Evolutionary conservation across 495 filamentous ascomycete genomes (phyloP), one percentile per base, ranked within the genome.

Genomic region (Penicillium canariense): DNA sequence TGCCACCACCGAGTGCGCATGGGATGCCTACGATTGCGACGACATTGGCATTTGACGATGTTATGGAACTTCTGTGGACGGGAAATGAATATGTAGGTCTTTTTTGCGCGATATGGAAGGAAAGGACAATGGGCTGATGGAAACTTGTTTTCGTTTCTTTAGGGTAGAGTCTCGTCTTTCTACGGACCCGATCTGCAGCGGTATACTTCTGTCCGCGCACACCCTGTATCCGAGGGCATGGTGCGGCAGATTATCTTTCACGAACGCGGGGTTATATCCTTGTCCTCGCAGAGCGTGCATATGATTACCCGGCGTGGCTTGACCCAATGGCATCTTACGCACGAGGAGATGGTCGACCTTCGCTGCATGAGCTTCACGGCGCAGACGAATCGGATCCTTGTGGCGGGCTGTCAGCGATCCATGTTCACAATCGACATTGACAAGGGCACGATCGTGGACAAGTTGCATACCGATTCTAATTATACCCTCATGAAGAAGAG

Each of bases 341-440:
- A 77, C 57, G 81, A 85, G 10, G 84, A 86, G 45, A 95, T 97
- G 84, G 78, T 79, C 46, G 87, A 96, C 56, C 76, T 97, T 43
- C 82, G 82, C 36, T 96, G 94, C 69, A 96, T 97, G 90, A 91
- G 87, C 63, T 97, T 95, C 67, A 91, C 91, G 5, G 90, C 87
- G 18, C 89, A 90, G 62, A 86, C 84, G 5, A 87, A 87, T 23
- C 87, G 96, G 57, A 85, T 97, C 23, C 75, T 99, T 2, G 87
- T 92, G 11, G 94, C 90, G 15, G 94, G 94, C 28, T 84, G 82
- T 57, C 92, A 97, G 66, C 81, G 84, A 28, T 81, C 77, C 34
- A 96, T 99, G 92, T 87, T 96, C 62, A 86, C 85, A 3, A 83
- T 99, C 39, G 92, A 99, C 66, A 84, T 94, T 10, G 84, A 89